Percentiles rank a stretch among this genome's conserved stretches.
These are phyloP conservation scores for Cymbopogon flexuosus DNA, from an alignment of 202 grass and related monocot genomes.

Conservation along the genomic window DNA sequence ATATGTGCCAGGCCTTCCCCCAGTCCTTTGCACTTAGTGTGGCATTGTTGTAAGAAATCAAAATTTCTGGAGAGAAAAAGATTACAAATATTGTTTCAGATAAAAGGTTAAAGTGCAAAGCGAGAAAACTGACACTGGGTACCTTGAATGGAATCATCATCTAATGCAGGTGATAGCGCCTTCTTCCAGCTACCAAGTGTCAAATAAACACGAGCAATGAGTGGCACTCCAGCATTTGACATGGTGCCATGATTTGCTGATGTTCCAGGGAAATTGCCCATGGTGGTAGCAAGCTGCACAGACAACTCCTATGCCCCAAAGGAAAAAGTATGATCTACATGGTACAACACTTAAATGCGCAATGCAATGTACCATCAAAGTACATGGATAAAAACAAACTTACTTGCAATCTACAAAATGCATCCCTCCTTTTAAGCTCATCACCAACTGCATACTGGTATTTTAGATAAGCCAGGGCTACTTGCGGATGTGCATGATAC, in stretches of 20 bases:
- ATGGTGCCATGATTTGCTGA: slow-evolving; percentile 32
- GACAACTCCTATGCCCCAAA: slow-evolving; percentile 62
- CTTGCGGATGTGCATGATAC: slow-evolving; percentile 81
- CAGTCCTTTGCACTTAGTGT: slow-evolving; percentile 81
- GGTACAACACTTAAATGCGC: neutral
- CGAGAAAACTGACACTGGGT: slow-evolving; percentile 9
- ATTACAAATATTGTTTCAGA: slow-evolving; percentile 13
- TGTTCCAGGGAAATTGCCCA: slow-evolving; percentile 44
- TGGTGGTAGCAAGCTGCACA: slow-evolving; percentile 52
- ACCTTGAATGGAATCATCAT: slow-evolving; percentile 92
- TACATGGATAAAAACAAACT: slow-evolving; percentile 11
- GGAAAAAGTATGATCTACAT: neutral
- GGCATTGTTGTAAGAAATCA: slow-evolving; percentile 80
- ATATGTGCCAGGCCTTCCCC: slow-evolving; percentile 91
- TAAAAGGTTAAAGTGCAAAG: neutral
- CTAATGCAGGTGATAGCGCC: slow-evolving; percentile 77
- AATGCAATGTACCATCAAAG: slow-evolving; percentile 1
- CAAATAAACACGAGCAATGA: slow-evolving; percentile 91
- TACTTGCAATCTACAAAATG: slow-evolving; percentile 90
- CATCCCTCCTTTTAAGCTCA: slow-evolving; percentile 70
- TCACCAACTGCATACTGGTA: slow-evolving; percentile 92
- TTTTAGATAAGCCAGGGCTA: slow-evolving; percentile 77
- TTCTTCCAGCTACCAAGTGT: slow-evolving; percentile 92
- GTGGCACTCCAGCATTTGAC: slow-evolving; percentile 60
- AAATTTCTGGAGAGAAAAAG: slow-evolving; percentile 60